Evolutionary conservation across 306 rosid species (phyloP), one percentile per base, ranked within the genome.

Genomic region (Corylus americana): DNA sequence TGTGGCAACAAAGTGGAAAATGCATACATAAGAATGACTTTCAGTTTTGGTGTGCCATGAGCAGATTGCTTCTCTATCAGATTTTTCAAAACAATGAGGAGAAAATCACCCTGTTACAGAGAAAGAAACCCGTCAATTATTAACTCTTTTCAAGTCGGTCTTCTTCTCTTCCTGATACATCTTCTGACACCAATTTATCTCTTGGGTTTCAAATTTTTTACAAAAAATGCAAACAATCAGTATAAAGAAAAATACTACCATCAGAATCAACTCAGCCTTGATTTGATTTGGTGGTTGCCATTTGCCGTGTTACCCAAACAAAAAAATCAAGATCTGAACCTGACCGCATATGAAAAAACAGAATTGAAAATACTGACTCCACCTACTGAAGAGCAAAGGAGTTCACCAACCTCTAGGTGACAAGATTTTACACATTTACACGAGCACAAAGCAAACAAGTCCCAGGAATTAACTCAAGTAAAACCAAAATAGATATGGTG

Each of bases 1-100:
- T 58, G 74, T 48, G 22, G 48, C 58, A 66, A 73, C 45, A 44
- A 62, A 80, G 74, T 62, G 47, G 31, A 57, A 50, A 68, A 57
- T 59, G n/a, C 96, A 74, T 89, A 93, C 98, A 94, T 94, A 61
- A 94, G 90, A 86, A 94, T 87, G 89, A 94, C 92, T 84, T 94
- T 94, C 86, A 92, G 83, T 83, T 86, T 86, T 59, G 86, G 71
- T 71, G 91, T 76, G 47, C 90, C 71, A 49, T 77, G 85, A 55
- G 81, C 62, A 20, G 92, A 87, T 75, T 89, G 97, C 90, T 83
- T 92, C 88, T 88, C 93, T 78, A 88, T 81, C 76, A 94, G 79
- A 88, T 88, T 91, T 91, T 90, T 94, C 77, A 92, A 76, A 73
- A 94, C 90, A 85, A 92, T 87, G 68, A 94, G 94, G 73, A 94